phyloP scores from a whole-genome alignment of 257 asterid genomes.

The Leonotis leonurus region DNA sequence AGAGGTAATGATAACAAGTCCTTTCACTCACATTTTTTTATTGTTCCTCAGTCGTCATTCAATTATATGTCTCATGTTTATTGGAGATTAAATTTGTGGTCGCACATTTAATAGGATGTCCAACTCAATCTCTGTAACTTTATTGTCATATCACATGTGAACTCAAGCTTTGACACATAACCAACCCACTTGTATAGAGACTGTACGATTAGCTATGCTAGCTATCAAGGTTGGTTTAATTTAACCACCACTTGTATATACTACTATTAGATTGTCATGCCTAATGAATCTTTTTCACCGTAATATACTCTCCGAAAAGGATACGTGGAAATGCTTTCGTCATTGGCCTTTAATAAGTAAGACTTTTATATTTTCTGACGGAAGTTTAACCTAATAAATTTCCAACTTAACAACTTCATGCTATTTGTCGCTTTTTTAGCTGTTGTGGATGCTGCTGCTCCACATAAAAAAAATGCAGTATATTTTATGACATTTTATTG shows the following conservation, averaged over 20 bases:
- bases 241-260: neutral
- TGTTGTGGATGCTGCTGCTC: no score
- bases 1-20: constrained; percentile 50
- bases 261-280: neutral
- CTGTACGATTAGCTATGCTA: neutral
- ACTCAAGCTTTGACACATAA: neutral
- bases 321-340: no score
- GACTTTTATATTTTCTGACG: no score
- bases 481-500: no score
- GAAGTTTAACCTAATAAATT: no score
- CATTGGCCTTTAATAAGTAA: no score
- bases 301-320: neutral
- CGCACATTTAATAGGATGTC: neutral
- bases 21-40: neutral
- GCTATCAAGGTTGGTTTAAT: neutral
- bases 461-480: no score
- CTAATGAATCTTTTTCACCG: neutral
- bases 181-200: neutral
- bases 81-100: neutral
- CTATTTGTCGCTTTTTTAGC: neutral
- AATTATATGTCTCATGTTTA: no score
- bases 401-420: neutral
- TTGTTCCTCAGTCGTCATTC: no score
- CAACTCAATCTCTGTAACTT: constrained; percentile 4
- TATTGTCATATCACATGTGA: neutral